Percentiles rank a stretch among this genome's conserved stretches.
Evolutionary conservation across 345 rosid genomes (phyloP).

Genomic region (Acer negundo): DNA sequence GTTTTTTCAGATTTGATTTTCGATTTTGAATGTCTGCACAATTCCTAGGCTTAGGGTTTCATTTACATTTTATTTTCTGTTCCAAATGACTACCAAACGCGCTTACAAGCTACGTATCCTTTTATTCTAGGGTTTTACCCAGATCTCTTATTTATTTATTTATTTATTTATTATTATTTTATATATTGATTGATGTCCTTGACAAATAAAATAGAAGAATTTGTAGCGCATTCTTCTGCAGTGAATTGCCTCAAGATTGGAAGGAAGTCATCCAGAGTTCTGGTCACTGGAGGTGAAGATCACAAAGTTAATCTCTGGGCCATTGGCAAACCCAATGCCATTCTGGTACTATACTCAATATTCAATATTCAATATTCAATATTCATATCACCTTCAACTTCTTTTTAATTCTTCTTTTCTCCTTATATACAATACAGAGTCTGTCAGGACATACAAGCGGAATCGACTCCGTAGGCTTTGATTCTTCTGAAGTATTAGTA

Average conservation of each 20-base stretch:
- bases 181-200: slow-evolving; percentile 41
- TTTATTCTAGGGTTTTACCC: slow-evolving; percentile 16
- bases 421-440: slow-evolving; percentile 63
- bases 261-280: slow-evolving; percentile 92
- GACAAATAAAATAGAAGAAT: slow-evolving; percentile 74
- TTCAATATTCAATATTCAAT: too few relatives aligned
- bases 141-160: slow-evolving; percentile 28
- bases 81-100: slow-evolving; percentile 87
- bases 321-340: slow-evolving; percentile 98
- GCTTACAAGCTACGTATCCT: slow-evolving; percentile 99
- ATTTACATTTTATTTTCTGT: slow-evolving; percentile 5
- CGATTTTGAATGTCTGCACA: slow-evolving; percentile 29
- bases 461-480: slow-evolving; percentile 93
- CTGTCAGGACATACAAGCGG: slow-evolving; percentile 96
- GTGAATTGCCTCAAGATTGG: slow-evolving; percentile 98
- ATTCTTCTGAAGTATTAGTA: slow-evolving; percentile 87
- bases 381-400: too few relatives aligned
- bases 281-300: slow-evolving; percentile 98
- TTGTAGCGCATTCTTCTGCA: slow-evolving; percentile 92
- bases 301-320: slow-evolving; percentile 99
- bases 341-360: slow-evolving; percentile 44
- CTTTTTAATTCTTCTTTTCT: background rate
- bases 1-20: slow-evolving; percentile 30
- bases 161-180: background rate
- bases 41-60: slow-evolving; percentile 55